Evolutionary conservation across 805 yeast genomes (phyloP).

Genomic region (Pichia sporocuriosa): DNA sequence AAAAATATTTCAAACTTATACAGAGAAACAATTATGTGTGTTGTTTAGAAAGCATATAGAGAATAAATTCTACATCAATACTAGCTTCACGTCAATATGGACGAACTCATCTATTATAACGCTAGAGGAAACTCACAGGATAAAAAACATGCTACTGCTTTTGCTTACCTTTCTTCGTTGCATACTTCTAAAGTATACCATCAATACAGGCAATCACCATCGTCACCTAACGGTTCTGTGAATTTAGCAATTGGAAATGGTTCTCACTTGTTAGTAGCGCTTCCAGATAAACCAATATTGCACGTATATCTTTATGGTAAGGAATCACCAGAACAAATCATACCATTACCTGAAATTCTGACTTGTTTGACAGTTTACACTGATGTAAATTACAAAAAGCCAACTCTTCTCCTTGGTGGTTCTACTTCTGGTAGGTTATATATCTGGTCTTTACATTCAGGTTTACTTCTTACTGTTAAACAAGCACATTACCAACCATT

Average conservation of each 20-base stretch:
- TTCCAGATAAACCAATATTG: slow-evolving; percentile 64
- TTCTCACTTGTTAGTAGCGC: slow-evolving; percentile 55
- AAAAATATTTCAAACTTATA: no score
- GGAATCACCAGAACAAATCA: slow-evolving; percentile 65
- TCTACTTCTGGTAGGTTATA: slow-evolving; percentile 69
- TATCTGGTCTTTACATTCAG: slow-evolving; percentile 81
- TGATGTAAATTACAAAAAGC: slow-evolving; percentile 14
- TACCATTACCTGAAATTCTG: slow-evolving; percentile 79
- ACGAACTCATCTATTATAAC: slow-evolving; percentile 43
- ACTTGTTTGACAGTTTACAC: slow-evolving; percentile 40
- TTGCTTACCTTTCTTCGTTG: slow-evolving; percentile 35
- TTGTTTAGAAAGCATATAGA: background rate
- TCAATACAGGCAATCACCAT: slow-evolving; percentile 47
- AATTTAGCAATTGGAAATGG: slow-evolving; percentile 41
- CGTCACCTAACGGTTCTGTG: slow-evolving; percentile 39
- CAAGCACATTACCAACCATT: slow-evolving; percentile 83
- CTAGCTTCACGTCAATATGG: no score
- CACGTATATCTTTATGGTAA: slow-evolving; percentile 68
- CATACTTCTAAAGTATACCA: slow-evolving; percentile 43
- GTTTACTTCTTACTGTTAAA: slow-evolving; percentile 60
- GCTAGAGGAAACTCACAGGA: slow-evolving; percentile 40
- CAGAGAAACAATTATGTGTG: no score
- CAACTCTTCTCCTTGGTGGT: slow-evolving; percentile 66
- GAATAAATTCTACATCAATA: background rate
- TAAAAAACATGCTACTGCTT: slow-evolving; percentile 29